Evolutionary conservation across 2,329 filamentous ascomycete genomes (phyloP), one percentile per base, ranked within the genome.

Genomic region (Xylariaceae sp.): DNA sequence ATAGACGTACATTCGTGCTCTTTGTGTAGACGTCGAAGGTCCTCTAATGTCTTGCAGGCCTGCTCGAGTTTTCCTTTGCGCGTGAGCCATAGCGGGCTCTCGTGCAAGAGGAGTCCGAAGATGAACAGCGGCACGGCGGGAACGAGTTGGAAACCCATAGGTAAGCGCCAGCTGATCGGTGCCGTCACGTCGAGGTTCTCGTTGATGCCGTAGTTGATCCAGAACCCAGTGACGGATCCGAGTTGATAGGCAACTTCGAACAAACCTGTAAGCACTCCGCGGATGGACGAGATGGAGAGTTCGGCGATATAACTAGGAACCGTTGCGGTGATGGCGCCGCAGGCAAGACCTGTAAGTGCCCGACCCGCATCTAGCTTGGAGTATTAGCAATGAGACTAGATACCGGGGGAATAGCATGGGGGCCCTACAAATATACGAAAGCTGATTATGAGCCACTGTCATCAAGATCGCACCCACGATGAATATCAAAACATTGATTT

Each of bases 291-390:
- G 58, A 81, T 75, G 0, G 83, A 81, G 48, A 81, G 77, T 63
- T 87, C 84, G 10, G 82, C 79, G 52, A 85, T 82, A 63, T 87
- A 87, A 33, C 82, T 76, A 3, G 83, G 84, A 2, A 86, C 79
- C 6, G 78, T 80, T 61, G 80, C 81, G 9, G 75, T 79, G 61
- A 82, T 73, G 39, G 80, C 65, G n/a, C 80, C 81, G 42, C 81
- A 75, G 17, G 79, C 81, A 63, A 80, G 75, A 1, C 81, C 81
- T 1, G 78, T 81, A 33, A 84, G 69, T 55, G 80, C 79, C 11
- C 84, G 79, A 0, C 83, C 50, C 75, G 74, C 63, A 77, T 83
- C 75, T 55, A 84, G 79, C 5, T 71, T 69, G 16, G 16, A 17
- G 13, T 13, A 39, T 39, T 17, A 39, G 36, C 16, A 10, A 39